Evolutionary conservation across 2,329 filamentous ascomycete genomes (phyloP).

Genomic region (Exophiala lecanii-corni): DNA sequence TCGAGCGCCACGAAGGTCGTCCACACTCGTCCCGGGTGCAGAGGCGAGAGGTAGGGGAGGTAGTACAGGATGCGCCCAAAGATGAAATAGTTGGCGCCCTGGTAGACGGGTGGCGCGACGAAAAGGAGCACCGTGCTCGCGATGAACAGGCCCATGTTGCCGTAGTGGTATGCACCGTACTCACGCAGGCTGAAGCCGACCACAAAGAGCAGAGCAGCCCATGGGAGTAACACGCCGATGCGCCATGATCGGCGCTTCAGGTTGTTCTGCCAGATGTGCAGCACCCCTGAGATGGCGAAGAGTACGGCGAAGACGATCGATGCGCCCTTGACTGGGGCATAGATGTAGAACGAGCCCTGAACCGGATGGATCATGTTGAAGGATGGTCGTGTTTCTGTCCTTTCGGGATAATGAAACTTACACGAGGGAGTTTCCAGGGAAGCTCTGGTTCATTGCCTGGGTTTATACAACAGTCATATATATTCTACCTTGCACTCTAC

Average conservation of each 20-base stretch:
- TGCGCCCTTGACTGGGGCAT: constrained; percentile 39
- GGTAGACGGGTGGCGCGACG: constrained; percentile 39
- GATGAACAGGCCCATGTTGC: constrained; percentile 35
- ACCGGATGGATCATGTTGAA: constrained; percentile 4
- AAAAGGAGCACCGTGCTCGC: constrained; percentile 37
- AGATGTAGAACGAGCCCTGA: constrained; percentile 33
- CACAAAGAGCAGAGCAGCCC: constrained; percentile 38
- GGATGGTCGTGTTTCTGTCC: background rate
- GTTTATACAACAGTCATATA: too few relatives aligned
- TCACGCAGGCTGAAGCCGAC: constrained; percentile 36
- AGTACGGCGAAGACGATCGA: constrained; percentile 39
- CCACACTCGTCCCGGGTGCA: constrained; percentile 55
- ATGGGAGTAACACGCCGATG: constrained; percentile 39
- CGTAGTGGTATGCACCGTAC: constrained; percentile 34
- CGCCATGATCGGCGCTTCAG: constrained; percentile 39
- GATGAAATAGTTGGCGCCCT: constrained; percentile 48
- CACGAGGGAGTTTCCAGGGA: too few relatives aligned
- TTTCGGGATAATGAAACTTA: too few relatives aligned
- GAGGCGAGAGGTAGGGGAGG: constrained; percentile 44
- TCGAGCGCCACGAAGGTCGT: constrained; percentile 55
- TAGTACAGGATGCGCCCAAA: constrained; percentile 49
- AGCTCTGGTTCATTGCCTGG: too few relatives aligned
- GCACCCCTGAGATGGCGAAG: constrained; percentile 35
- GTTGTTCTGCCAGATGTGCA: constrained; percentile 37
- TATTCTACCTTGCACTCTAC: too few relatives aligned